Evolutionary conservation across 371 early-diverging fungal genomes (phyloP).

Genomic region (Phascolomyces articulosus): DNA sequence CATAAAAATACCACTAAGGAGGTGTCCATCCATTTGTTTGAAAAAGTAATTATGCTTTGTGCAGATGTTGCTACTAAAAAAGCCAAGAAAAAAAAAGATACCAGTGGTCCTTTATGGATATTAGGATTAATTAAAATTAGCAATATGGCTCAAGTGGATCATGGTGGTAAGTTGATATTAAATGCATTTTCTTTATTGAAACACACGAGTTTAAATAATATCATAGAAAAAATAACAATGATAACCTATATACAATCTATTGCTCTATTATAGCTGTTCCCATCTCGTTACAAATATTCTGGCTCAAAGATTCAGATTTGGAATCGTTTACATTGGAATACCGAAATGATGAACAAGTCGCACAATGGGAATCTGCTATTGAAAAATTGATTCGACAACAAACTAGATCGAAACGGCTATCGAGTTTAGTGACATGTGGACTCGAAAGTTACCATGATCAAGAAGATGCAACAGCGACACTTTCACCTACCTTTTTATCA

Average conservation of each 20-base stretch:
- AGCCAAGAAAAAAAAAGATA: slow-evolving; percentile 42
- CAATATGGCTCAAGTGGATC: slow-evolving; percentile 76
- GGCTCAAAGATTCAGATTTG: slow-evolving; percentile 46
- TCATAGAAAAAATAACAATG: no score
- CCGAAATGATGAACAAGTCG: slow-evolving; percentile 87
- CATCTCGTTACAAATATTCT: slow-evolving; percentile 29
- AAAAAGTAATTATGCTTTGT: slow-evolving; percentile 86
- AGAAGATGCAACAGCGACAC: slow-evolving; percentile 10
- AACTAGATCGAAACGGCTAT: slow-evolving; percentile 4
- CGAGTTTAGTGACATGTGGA: slow-evolving; percentile 3
- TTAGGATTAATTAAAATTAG: slow-evolving; percentile 57
- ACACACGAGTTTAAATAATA: no score
- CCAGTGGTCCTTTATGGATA: slow-evolving; percentile 51
- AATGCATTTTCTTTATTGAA: slow-evolving; percentile 6
- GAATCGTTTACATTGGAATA: slow-evolving; percentile 88
- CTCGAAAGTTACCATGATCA: slow-evolving; percentile 4
- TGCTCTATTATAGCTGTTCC: not conserved
- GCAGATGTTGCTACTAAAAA: slow-evolving; percentile 41
- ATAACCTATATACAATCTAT: not conserved
- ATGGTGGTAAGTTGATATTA: slow-evolving; percentile 58
- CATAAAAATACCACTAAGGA: slow-evolving; percentile 75
- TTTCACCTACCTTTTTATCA: slow-evolving; percentile 19
- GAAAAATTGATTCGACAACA: slow-evolving; percentile 48
- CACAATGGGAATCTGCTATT: slow-evolving; percentile 79
- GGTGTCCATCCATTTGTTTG: slow-evolving; percentile 83